phyloP scores from a whole-genome alignment of 192 early-diverging fungal genomes.

The Coemansia sp. region DNA sequence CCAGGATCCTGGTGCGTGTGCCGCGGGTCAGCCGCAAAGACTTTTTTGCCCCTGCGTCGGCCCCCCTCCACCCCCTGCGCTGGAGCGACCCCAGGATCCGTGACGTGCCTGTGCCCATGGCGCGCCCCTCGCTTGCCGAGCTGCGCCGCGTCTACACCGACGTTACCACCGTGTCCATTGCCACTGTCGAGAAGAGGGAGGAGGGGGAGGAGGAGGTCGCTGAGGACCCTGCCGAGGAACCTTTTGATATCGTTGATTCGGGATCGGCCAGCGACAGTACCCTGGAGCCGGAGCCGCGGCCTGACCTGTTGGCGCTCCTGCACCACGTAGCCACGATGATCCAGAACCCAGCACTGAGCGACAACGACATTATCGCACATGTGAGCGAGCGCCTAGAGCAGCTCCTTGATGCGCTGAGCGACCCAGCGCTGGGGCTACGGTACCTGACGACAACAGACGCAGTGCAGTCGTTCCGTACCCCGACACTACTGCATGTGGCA shows the following conservation, averaged over 20 bases:
- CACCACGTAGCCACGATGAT: slow-evolving; percentile 34
- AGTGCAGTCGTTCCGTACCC: slow-evolving; percentile 33
- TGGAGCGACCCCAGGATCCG: slow-evolving; percentile 58
- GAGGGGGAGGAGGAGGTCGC: neutral
- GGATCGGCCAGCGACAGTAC: slow-evolving; percentile 28
- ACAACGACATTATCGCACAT: slow-evolving; percentile 55
- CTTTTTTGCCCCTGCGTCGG: slow-evolving; percentile 13
- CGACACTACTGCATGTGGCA: slow-evolving; percentile 78
- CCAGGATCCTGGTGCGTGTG: slow-evolving; percentile 75
- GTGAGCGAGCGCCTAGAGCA: slow-evolving; percentile 60
- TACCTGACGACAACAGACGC: slow-evolving; percentile 47
- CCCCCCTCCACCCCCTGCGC: neutral
- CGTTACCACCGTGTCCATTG: slow-evolving; percentile 19
- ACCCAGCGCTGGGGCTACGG: slow-evolving; percentile 51
- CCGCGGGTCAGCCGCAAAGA: slow-evolving; percentile 11
- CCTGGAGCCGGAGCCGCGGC: slow-evolving; percentile 35
- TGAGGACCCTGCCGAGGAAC: neutral
- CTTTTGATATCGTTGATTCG: neutral
- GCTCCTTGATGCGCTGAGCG: slow-evolving; percentile 55
- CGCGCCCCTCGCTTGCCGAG: slow-evolving; percentile 60
- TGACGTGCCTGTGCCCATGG: slow-evolving; percentile 74
- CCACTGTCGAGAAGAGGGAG: no score
- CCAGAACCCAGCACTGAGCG: slow-evolving; percentile 16
- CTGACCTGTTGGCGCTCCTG: slow-evolving; percentile 38
- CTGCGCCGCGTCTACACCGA: slow-evolving; percentile 35